These are phyloP conservation scores for Hymenoscyphus repandus DNA, from an alignment of 2,329 filamentous ascomycete genomes.

Conservation along the genomic window DNA sequence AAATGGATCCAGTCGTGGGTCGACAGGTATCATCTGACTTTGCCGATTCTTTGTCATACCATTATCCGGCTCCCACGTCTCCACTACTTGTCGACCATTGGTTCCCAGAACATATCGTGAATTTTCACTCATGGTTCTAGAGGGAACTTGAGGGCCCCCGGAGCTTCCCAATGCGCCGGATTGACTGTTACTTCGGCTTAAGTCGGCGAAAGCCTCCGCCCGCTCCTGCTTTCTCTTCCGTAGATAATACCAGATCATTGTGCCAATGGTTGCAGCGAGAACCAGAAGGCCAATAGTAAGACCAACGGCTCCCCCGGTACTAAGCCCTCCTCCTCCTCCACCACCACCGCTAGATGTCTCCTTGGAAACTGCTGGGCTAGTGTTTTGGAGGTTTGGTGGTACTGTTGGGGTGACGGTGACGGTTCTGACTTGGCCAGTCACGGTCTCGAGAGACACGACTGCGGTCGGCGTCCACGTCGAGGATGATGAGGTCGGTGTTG, in stretches of 20 bases:
- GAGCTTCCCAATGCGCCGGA: constrained; percentile 20
- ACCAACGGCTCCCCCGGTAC: constrained; percentile 46
- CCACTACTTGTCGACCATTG: constrained; percentile 30
- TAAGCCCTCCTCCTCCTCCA: constrained; percentile 31
- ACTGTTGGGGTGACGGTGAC: constrained; percentile 47
- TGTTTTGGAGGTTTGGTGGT: constrained; percentile 22
- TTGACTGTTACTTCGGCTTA: constrained; percentile 22
- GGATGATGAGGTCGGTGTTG: constrained; percentile 6
- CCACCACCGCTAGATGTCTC: constrained; percentile 15
- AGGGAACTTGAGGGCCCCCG: constrained; percentile 12
- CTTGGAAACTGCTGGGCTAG: background rate
- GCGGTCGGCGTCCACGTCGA: constrained; percentile 33
- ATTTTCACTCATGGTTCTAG: constrained; percentile 32
- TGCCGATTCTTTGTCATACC: constrained; percentile 34
- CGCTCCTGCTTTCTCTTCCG: constrained; percentile 40
- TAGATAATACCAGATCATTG: constrained; percentile 38
- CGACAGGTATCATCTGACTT: constrained; percentile 53
- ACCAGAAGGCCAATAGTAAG: constrained; percentile 47
- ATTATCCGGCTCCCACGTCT: constrained; percentile 27
- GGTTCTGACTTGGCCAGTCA: constrained; percentile 51
- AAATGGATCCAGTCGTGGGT: constrained; percentile 59
- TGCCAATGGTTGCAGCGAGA: constrained; percentile 37
- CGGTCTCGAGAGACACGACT: constrained; percentile 41
- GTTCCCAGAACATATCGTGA: constrained; percentile 32
- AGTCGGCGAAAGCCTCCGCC: constrained; percentile 29